Evolutionary conservation across 31 red algal genomes (phyloP), one percentile per base, ranked within the genome.

Genomic region (Asparagopsis taxiformis): DNA sequence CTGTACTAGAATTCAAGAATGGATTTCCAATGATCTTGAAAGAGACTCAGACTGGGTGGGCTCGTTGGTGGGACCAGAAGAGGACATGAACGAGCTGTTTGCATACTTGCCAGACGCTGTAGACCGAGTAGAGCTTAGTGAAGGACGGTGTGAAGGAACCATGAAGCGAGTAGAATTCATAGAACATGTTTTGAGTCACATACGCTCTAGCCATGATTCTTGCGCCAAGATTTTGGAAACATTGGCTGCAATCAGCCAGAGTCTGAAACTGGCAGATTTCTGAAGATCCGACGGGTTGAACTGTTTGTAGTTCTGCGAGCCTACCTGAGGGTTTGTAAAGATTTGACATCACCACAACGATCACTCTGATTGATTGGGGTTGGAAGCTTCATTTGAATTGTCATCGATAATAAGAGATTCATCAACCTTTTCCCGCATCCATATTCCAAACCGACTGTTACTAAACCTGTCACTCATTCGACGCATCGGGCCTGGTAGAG

Each of bases 401-500:
- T 51, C 37, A 20, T 63, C 38, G 23, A 38, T 33, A 6, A 54
- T 62, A 23, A 73, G 39, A 22, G 79, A 51, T 1, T 37, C 0
- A 59, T 85, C 70, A 22, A 85, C 53, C 60, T 75, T 68, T 61
- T 62, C 50, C 53, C 63, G 71, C 16, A 85, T 51, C 69, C 71
- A 85, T 21, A 16, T 68, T 51, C 81, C 81, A 3, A 85, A 55
- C n/a, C 61, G 61, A 38, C 68, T 75, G 2, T 59, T 11, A 33
- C 29, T 35, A 48, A 85, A 85, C 51, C 43, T 57, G 20, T 85
- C 81, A 56, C 56, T 43, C 19, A 75, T 21, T 26, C 22, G 37
- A 4, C 36, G 41, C 70, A 85, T 75, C 37, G 81, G 81, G 17
- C 48, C 70, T 15, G 85, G 85, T 64, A 89, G 55, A 23, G 62